These are phyloP conservation scores for Fomitopsis pinicola DNA, from an alignment of 1,284 basidiomycete species.

Conservation along the genomic window DNA sequence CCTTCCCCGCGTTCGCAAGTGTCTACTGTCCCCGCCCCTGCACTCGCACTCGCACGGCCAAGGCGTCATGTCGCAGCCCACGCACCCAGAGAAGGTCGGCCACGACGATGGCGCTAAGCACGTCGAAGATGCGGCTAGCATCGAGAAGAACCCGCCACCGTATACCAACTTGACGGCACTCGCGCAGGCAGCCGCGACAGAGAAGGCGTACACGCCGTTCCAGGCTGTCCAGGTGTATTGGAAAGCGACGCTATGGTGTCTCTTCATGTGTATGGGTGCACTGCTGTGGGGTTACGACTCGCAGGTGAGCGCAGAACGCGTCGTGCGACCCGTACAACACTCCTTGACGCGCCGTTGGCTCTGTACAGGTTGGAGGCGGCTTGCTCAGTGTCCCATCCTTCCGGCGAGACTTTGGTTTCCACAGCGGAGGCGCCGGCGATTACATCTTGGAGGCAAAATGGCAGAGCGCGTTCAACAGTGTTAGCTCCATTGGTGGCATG, in stretches of 20 bases:
- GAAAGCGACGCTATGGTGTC: conserved; percentile 9
- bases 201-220: conserved; percentile 2
- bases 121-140: conserved; percentile 5
- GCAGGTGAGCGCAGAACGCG: neutral
- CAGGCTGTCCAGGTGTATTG: conserved; percentile 8
- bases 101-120: neutral
- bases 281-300: conserved; percentile 10
- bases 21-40: neutral
- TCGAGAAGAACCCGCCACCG: conserved; percentile 2
- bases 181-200: conserved; percentile 7
- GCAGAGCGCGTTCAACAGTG: conserved; percentile 10
- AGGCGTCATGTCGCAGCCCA: neutral
- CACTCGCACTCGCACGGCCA: conserved; percentile 1
- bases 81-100: conserved; percentile 1
- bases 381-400: conserved; percentile 9
- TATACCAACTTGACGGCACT: conserved; percentile 5
- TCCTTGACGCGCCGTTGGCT: neutral
- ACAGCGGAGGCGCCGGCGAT: neutral
- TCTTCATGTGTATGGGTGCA: conserved; percentile 12
- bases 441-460: conserved; percentile 6
- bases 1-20: conserved; percentile 1
- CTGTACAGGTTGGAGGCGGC: conserved; percentile 5
- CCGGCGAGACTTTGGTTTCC: conserved; percentile 7
- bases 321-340: neutral
- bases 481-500: conserved; percentile 9